Percentiles rank a stretch among this genome's conserved stretches.
Evolutionary conservation across 257 asterid genomes (phyloP).

Genomic region (Jasminum sambac): DNA sequence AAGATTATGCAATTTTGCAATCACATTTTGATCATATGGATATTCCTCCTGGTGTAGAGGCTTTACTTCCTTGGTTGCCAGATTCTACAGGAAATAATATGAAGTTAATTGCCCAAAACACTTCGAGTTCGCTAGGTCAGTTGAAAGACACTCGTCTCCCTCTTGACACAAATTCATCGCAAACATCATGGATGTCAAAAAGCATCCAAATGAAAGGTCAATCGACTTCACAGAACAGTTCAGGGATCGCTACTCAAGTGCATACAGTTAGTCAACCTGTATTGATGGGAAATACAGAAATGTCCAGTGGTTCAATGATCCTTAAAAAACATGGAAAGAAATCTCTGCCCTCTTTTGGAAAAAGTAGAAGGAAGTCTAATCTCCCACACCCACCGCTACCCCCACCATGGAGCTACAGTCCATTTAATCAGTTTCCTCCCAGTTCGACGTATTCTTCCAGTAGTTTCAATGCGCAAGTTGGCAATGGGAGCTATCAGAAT

Average conservation of each 20-base stretch:
- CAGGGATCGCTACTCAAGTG: constrained; percentile 13
- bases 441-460: constrained; percentile 3
- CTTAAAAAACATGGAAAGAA: constrained; percentile 20
- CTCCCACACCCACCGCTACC: neutral
- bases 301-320: constrained; percentile 19
- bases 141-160: constrained; percentile 27
- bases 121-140: constrained; percentile 35
- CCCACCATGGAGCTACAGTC: neutral
- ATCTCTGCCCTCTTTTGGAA: constrained; percentile 24
- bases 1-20: constrained; percentile 48
- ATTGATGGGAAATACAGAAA: constrained; percentile 24
- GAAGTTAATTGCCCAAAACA: constrained; percentile 34
- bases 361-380: constrained; percentile 33
- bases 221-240: constrained; percentile 28
- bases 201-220: constrained; percentile 18
- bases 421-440: constrained; percentile 17
- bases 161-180: constrained; percentile 28
- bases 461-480: neutral
- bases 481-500: constrained; percentile 20
- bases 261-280: constrained; percentile 18
- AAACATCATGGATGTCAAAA: constrained; percentile 20
- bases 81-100: constrained; percentile 28
- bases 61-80: constrained; percentile 66
- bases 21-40: constrained; percentile 72
- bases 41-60: constrained; percentile 85